Base-by-base conservation (phyloP, 352 stramenopile genomes). In the Pythium chondricola region DNA sequence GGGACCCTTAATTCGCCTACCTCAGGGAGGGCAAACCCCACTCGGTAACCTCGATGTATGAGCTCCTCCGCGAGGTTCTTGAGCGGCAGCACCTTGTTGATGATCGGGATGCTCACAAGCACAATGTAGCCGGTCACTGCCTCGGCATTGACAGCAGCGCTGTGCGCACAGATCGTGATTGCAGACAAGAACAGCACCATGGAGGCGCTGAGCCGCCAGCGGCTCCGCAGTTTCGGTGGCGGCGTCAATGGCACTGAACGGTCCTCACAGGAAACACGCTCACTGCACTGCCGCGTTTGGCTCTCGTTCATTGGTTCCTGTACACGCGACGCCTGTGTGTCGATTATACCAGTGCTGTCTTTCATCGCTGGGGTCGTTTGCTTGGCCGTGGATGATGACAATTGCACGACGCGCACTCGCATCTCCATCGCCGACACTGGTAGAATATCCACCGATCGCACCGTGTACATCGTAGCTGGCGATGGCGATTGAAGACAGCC, bases 61-160 rank as follows among this genome's bases (percentile, higher is more conserved):
- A 93, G 52, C 29, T 88, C 72, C 43, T 88, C 72, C 9, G 79
- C 80, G 30, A 93, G 48, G 48, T 85, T 73, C 48, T 87, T 88
- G 44, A 93, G 71, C 40, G 83, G 83, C 44, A 89, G 65, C 49
- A 92, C 76, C 50, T 84, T 85, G 49, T 93, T 78, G 40, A 90
- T 54, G 42, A 88, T 72, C n/a, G 83, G 83, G 40, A 93, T 83
- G 58, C 77, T 88, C 50, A 92, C 80, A 17, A 93, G 63, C 37
- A 89, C 80, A 27, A 93, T 59, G 65, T 93, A 92, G 45, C 80
- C 56, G 18, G 48, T 22, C n/a, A 44, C 47, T 30, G 39, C 49
- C 17, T 56, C 49, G 17, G 49, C 32, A 8, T 41, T 42, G 30
- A 24, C 29, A 22, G 24, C 43, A n/a, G 24, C 17, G 31, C 24